phyloP scores from a whole-genome alignment of 768 basidiomycete species.

The Leccinum disarticulatum region DNA sequence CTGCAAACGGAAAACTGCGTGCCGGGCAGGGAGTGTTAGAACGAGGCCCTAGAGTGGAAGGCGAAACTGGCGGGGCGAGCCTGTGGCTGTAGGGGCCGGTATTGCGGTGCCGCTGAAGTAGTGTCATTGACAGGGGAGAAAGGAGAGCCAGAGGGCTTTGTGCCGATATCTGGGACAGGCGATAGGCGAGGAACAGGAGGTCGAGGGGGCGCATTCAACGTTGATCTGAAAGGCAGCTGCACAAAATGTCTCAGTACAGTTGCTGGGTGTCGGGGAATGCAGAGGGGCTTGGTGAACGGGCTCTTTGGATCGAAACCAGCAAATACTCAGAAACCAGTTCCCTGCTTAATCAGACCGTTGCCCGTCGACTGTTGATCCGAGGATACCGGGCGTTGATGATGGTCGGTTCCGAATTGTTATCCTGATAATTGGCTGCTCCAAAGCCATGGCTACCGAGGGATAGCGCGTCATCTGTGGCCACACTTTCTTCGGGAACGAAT shows the following conservation, averaged over 20 bases:
- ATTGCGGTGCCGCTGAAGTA: no score
- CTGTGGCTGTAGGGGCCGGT: no score
- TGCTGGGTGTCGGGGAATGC: slow-evolving; percentile 20
- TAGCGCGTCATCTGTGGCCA: slow-evolving; percentile 33
- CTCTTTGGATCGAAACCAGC: slow-evolving; percentile 13
- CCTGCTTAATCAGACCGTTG: slow-evolving; percentile 31
- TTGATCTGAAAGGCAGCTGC: slow-evolving; percentile 13
- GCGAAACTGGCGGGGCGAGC: no score
- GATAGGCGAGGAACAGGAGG: not conserved
- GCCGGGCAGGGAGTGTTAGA: no score
- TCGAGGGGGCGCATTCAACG: slow-evolving; percentile 19
- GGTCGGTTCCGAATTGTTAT: slow-evolving; percentile 26
- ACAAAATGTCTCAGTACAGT: slow-evolving; percentile 16
- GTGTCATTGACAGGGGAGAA: no score
- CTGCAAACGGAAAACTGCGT: no score
- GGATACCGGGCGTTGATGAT: slow-evolving; percentile 19
- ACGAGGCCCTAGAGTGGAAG: no score
- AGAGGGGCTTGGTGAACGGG: not conserved
- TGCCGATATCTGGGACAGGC: no score
- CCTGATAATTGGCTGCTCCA: slow-evolving; percentile 23
- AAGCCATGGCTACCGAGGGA: slow-evolving; percentile 34
- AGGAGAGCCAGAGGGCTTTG: no score
- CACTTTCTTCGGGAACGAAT: slow-evolving; percentile 28
- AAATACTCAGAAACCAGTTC: slow-evolving; percentile 36
- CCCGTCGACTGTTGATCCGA: slow-evolving; percentile 17